Base-by-base conservation (phyloP, 805 yeast genomes). In the Jamesozyma jinghongensis region DNA sequence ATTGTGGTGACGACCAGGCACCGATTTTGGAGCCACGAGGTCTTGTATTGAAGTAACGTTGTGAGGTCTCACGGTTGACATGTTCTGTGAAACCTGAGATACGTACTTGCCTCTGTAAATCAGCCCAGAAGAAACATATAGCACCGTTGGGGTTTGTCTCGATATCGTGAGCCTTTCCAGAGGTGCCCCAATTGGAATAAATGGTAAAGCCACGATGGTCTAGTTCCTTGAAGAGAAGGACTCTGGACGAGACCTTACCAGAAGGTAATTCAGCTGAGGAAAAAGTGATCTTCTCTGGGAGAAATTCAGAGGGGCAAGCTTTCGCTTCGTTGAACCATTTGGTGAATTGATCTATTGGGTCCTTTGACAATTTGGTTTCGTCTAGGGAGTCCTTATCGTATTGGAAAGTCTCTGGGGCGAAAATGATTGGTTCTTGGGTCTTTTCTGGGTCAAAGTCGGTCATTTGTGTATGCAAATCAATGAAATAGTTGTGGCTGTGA, bases 1-100 rank as follows among this genome's bases (percentile, higher is more conserved):
- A 77, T 67, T 90, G 98, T 2, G 94, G 94, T 22, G 94, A 81
- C 0, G 97, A 83, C 95, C 96, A 88, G 0, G 98, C 98, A 18
- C 97, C 97, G 47, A 90, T 78, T 57, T 82, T 79, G 25, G 95
- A 83, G 5, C 92, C 96, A 44, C 94, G 71, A 33, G 97, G 97
- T 56, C 98, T 74, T 0, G 94, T 81, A 36, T 75, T 71, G 63
- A 76, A 92, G 63, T 90, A 90, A 36, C 80, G 69, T 49, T 81
- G 77, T 5, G 85, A 74, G 19, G 83, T 84, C 50, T 82, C 88
- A 42, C 79, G 68, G 19, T 76, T 68, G 33, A 88, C 83, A 45
- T 70, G 73, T 59, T 84, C 94, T 49, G 84, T 77, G 4, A 66
- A 47, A 25, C 98, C 98, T 62, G 90, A 97, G 7, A 92, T 79